Evolutionary conservation across 768 basidiomycete genomes (phyloP).

Genomic region (Clitopilus passeckerianus): DNA sequence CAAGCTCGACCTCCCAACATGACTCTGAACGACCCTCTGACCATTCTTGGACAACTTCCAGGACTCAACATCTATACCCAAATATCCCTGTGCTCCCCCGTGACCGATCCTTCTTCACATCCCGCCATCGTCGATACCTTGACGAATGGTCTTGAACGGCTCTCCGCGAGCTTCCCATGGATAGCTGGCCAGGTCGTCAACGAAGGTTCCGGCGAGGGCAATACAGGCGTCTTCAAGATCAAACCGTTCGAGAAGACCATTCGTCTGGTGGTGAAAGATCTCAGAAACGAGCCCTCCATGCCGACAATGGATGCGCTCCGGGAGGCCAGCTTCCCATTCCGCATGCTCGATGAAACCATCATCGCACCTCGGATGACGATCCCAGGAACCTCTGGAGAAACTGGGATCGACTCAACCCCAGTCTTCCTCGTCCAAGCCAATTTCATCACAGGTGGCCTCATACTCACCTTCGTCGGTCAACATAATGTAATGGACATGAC

Average conservation of each 20-base stretch:
- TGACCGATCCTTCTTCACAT: slow-evolving; percentile 7
- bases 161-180: slow-evolving; percentile 20
- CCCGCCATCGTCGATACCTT: slow-evolving; percentile 11
- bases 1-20: no score
- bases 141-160: slow-evolving; percentile 15
- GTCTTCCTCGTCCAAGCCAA: slow-evolving; percentile 21
- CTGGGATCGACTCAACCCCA: slow-evolving; percentile 6
- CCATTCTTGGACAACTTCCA: slow-evolving; percentile 7
- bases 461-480: slow-evolving; percentile 19
- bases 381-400: slow-evolving; percentile 9
- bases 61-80: slow-evolving; percentile 18
- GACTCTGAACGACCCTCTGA: not conserved
- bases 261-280: slow-evolving; percentile 18
- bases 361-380: slow-evolving; percentile 18
- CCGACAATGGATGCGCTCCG: slow-evolving; percentile 17
- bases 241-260: not conserved
- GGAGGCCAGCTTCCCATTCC: slow-evolving; percentile 16
- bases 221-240: slow-evolving; percentile 15
- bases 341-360: slow-evolving; percentile 18
- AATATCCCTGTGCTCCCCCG: slow-evolving; percentile 14
- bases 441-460: slow-evolving; percentile 17
- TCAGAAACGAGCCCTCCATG: slow-evolving; percentile 10
- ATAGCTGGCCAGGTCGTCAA: slow-evolving; percentile 19
- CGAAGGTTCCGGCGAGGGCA: slow-evolving; percentile 7
- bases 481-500: slow-evolving; percentile 22